These are phyloP conservation scores for Magnolia sinica DNA, from an alignment of 164 flowering plant genomes.

Conservation along the genomic window DNA sequence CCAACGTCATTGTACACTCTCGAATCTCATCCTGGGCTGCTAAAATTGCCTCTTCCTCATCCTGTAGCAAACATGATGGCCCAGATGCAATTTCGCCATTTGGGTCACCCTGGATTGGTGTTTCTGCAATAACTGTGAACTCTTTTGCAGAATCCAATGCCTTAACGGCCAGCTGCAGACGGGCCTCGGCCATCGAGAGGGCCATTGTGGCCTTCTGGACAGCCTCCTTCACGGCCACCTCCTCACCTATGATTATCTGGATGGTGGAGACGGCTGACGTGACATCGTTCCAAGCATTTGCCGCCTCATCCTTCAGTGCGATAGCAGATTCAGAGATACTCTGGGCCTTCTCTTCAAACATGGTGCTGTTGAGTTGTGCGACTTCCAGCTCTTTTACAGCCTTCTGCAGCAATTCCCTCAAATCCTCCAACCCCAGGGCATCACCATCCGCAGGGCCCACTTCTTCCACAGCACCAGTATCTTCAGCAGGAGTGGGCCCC, in stretches of 20 bases:
- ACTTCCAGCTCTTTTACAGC: constrained; percentile 76
- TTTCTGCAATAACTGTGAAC: constrained; percentile 21
- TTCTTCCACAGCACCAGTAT: constrained; percentile 28
- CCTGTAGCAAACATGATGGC: constrained; percentile 11
- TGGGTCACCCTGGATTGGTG: constrained; percentile 25
- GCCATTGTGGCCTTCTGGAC: constrained; percentile 83
- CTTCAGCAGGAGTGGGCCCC: constrained; percentile 15
- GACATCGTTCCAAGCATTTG: constrained; percentile 66
- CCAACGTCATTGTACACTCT: constrained; percentile 46
- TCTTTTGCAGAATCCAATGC: constrained; percentile 37
- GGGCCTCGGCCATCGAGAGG: constrained; percentile 87
- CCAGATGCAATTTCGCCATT: constrained; percentile 26
- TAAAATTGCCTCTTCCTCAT: constrained; percentile 43
- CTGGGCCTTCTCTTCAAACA: constrained; percentile 95
- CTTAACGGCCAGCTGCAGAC: constrained; percentile 61
- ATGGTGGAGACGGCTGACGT: constrained; percentile 38
- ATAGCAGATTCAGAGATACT: constrained; percentile 87
- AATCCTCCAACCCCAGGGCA: constrained; percentile 52
- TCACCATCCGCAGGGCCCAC: constrained; percentile 11
- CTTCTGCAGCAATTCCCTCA: constrained; percentile 64
- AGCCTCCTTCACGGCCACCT: constrained; percentile 65
- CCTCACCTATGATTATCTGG: constrained; percentile 59
- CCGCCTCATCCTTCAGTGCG: constrained; percentile 77
- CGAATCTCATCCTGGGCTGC: constrained; percentile 56
- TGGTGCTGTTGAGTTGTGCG: constrained; percentile 69